Percentiles rank a stretch among this genome's conserved stretches.
Evolutionary conservation across 192 early-diverging fungal species (phyloP).

Genomic region (Lunasporangiospora selenospora): DNA sequence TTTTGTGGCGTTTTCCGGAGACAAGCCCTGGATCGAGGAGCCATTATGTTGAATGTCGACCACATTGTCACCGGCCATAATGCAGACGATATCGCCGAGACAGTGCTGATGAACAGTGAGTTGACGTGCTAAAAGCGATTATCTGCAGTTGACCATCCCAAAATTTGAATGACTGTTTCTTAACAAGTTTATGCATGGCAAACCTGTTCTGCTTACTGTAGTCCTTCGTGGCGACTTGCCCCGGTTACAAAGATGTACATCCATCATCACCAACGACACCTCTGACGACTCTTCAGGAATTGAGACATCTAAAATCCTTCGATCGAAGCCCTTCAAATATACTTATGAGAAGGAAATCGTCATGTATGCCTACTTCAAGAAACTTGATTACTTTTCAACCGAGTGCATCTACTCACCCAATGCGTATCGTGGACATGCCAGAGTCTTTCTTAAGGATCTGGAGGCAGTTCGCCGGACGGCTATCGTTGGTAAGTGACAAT

Average conservation of each 20-base stretch:
- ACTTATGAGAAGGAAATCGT: slow-evolving; percentile 99
- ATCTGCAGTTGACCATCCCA: too few species aligned
- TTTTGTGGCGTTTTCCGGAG: slow-evolving; percentile 99
- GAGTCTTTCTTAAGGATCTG: slow-evolving; percentile 94
- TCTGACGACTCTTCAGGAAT: slow-evolving; percentile 45
- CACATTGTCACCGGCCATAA: slow-evolving; percentile 99
- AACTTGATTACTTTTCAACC: slow-evolving; percentile 98
- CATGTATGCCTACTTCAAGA: slow-evolving; percentile 97
- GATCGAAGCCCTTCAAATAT: slow-evolving; percentile 99
- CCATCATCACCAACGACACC: slow-evolving; percentile 84
- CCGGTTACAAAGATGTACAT: slow-evolving; percentile 90
- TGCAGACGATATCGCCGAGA: slow-evolving; percentile 99
- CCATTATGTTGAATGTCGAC: slow-evolving; percentile 86
- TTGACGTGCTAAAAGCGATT: background rate
- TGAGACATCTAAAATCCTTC: slow-evolving; percentile 65
- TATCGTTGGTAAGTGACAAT: slow-evolving; percentile 72
- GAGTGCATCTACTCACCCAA: slow-evolving; percentile 99
- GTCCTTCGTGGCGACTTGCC: slow-evolving; percentile 95
- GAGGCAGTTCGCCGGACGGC: slow-evolving; percentile 87
- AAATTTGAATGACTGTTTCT: too few species aligned
- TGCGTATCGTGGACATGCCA: slow-evolving; percentile 94
- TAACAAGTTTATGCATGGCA: background rate
- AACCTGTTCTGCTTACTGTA: slow-evolving; percentile 29
- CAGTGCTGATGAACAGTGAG: slow-evolving; percentile 96
- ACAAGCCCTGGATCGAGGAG: slow-evolving; percentile 96